A percentile compares a stretch with the other conserved stretches of the same genome.
Conservation (phyloP, 371 early-diverging fungal species). For the Syncephalastrum sp. region DNA sequence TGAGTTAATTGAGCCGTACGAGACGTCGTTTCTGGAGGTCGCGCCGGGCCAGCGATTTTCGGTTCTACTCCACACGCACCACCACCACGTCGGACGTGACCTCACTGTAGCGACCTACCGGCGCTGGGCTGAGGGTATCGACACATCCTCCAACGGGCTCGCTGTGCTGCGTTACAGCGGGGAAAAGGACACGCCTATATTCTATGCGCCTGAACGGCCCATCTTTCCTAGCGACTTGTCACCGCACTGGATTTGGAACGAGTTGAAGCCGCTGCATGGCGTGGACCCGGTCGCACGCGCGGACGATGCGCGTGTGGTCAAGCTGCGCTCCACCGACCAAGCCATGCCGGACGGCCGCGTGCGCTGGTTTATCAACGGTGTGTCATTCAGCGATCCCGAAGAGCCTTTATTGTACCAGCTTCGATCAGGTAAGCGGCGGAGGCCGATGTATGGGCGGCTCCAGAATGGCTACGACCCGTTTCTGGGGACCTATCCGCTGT, state of each 20-base stretch:
- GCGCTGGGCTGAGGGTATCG: conserved; percentile 31
- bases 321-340: conserved; percentile 23
- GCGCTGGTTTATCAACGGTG: conserved; percentile 34
- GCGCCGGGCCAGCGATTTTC: conserved; percentile 49
- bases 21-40: conserved; percentile 27
- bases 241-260: conserved; percentile 32
- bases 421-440: too few species aligned
- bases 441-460: too few species aligned
- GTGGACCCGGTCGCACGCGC: conserved; percentile 21
- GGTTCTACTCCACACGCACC: conserved; percentile 27
- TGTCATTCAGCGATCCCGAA: conserved; percentile 23
- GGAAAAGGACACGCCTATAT: background rate
- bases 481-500: conserved; percentile 37
- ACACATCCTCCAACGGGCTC: conserved; percentile 25
- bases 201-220: background rate
- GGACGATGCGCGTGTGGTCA: conserved; percentile 24
- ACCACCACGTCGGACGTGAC: conserved; percentile 20
- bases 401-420: conserved; percentile 18
- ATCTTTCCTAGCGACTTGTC: background rate
- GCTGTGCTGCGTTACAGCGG: conserved; percentile 28
- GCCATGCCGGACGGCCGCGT: conserved; percentile 12
- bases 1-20: conserved; percentile 30
- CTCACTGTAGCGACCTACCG: background rate
- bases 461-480: too few species aligned
- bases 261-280: conserved; percentile 2